phyloP scores from a whole-genome alignment of 805 yeast species.

The Ogataea salicorniae region DNA sequence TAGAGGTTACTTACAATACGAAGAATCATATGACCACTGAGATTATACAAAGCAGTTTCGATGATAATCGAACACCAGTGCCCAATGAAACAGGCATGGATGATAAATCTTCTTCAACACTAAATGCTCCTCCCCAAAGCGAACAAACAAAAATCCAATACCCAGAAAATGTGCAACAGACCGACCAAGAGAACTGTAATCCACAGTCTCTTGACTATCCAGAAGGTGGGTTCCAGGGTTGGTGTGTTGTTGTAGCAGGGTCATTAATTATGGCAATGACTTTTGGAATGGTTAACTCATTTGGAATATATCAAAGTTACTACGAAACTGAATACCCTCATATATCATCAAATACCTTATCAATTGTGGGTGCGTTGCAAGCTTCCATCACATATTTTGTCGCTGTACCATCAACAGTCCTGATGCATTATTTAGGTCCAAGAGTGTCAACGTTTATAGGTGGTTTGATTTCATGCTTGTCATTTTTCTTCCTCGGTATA shows the following conservation, averaged over 20 bases:
- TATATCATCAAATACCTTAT: slow-evolving; percentile 41
- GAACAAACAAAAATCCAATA: neutral
- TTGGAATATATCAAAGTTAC: slow-evolving; percentile 52
- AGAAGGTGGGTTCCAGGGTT: slow-evolving; percentile 48
- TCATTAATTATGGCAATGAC: slow-evolving; percentile 43
- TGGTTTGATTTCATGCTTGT: slow-evolving; percentile 37
- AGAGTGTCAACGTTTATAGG: slow-evolving; percentile 37
- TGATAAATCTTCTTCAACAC: neutral
- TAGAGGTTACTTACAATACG: no score
- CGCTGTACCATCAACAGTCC: slow-evolving; percentile 42
- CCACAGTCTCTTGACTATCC: slow-evolving; percentile 2
- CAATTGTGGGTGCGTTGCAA: slow-evolving; percentile 52
- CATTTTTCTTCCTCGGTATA: slow-evolving; percentile 53
- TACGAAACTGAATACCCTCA: slow-evolving; percentile 39
- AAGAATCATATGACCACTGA: no score
- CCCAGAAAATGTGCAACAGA: neutral
- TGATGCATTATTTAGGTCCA: slow-evolving; percentile 40
- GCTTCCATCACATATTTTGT: slow-evolving; percentile 41
- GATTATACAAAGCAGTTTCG: no score
- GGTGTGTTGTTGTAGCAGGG: slow-evolving; percentile 48
- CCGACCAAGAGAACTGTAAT: neutral
- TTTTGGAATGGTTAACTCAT: slow-evolving; percentile 56
- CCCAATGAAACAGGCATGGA: neutral
- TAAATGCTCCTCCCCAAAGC: neutral
- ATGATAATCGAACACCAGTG: neutral